A percentile compares a stretch with the other conserved stretches of the same genome.
These are phyloP conservation scores for Mycena filopes DNA, from an alignment of 768 basidiomycete species.

Conservation along the genomic window DNA sequence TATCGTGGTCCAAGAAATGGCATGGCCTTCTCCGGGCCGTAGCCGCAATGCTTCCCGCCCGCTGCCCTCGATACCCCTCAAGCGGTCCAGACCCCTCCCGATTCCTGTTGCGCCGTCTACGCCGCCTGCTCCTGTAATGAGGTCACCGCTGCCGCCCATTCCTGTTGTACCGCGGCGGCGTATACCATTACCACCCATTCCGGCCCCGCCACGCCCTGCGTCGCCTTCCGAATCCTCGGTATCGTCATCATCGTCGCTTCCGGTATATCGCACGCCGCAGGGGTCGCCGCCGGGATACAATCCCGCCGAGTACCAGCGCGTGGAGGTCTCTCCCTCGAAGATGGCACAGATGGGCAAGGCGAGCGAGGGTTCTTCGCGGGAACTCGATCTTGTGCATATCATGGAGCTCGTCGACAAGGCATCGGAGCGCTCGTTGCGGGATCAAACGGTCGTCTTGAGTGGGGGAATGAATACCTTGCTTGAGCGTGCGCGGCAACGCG, in stretches of 20 bases:
- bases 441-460: conserved; percentile 10
- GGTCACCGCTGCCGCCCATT: no score
- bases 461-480: conserved; percentile 7
- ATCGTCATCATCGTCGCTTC: conserved; percentile 1
- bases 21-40: not conserved
- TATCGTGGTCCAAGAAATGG: conserved; percentile 9
- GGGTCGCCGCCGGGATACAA: conserved; percentile 14
- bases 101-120: not conserved
- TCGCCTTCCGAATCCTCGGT: not conserved
- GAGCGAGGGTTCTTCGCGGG: conserved; percentile 6
- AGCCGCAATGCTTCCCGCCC: not conserved
- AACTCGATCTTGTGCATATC: conserved; percentile 9
- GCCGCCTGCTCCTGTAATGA: not conserved
- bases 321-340: conserved; percentile 6
- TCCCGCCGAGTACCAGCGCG: not conserved
- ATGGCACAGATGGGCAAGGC: conserved; percentile 16
- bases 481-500: conserved; percentile 6
- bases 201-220: no score
- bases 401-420: conserved; percentile 9
- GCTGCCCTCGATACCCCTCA: not conserved
- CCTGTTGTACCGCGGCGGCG: no score
- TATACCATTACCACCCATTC: no score
- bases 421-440: not conserved
- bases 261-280: not conserved
- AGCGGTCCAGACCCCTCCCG: no score